Conservation (phyloP, 305 asterid genomes). For the Rubia occidens region DNA sequence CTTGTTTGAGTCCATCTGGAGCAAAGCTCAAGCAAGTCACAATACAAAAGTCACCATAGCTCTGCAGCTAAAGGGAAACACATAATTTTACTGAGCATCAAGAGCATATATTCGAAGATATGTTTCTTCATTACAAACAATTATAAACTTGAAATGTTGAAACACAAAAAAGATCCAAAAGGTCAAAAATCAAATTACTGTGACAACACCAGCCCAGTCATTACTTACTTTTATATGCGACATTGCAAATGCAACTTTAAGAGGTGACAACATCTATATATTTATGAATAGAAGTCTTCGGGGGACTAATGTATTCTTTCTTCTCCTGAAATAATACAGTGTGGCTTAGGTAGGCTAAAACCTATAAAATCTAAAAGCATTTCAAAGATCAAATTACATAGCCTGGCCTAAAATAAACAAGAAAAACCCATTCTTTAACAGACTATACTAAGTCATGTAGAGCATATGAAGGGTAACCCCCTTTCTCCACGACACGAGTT, state of each 20-base stretch:
- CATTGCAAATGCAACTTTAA: constrained; percentile 77
- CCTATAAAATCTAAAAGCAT: background rate
- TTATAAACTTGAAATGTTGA: background rate
- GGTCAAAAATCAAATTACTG: background rate
- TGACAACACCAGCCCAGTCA: background rate
- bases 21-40: constrained; percentile 91
- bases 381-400: background rate
- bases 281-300: constrained; percentile 59
- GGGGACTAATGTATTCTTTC: constrained; percentile 69
- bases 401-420: background rate
- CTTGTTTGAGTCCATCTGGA: constrained; percentile 83
- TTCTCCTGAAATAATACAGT: constrained; percentile 55
- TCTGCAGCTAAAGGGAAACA: constrained; percentile 38
- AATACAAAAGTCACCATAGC: constrained; percentile 93
- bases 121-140: background rate
- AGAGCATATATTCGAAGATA: background rate
- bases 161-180: background rate
- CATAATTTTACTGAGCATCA: constrained; percentile 1
- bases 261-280: constrained; percentile 66
- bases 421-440: constrained; percentile 6
- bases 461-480: constrained; percentile 89
- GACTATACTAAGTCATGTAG: constrained; percentile 59
- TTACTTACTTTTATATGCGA: constrained; percentile 82
- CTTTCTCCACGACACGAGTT: constrained; percentile 85
- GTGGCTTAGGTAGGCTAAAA: background rate